A percentile compares a stretch with the other conserved stretches of the same genome.
These are phyloP conservation scores for Apiotrichum brassicae DNA, from an alignment of 1,284 basidiomycete species.

Conservation along the genomic window DNA sequence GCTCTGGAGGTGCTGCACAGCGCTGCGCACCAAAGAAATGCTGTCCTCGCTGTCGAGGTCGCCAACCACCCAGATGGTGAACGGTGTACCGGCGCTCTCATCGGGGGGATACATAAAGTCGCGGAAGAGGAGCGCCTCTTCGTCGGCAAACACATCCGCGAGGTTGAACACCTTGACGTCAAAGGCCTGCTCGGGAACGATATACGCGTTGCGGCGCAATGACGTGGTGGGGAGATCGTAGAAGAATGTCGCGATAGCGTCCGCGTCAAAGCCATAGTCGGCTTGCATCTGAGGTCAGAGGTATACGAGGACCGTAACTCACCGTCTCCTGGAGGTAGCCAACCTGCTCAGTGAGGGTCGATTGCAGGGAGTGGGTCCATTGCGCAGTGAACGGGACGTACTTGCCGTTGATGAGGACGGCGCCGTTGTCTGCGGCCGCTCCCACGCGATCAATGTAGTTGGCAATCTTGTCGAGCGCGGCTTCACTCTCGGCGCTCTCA, in stretches of 20 bases:
- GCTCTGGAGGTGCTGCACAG: slow-evolving; percentile 54
- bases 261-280: slow-evolving; percentile 24
- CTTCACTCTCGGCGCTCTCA: slow-evolving; percentile 31
- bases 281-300: not conserved
- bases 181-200: slow-evolving; percentile 32
- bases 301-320: slow-evolving; percentile 8
- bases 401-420: slow-evolving; percentile 81
- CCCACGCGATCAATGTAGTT: slow-evolving; percentile 32
- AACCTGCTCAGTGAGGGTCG: slow-evolving; percentile 57
- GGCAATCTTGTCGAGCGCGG: slow-evolving; percentile 17
- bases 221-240: slow-evolving; percentile 76
- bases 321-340: slow-evolving; percentile 67
- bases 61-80: slow-evolving; percentile 64
- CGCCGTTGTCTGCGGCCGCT: slow-evolving; percentile 25
- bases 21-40: slow-evolving; percentile 55
- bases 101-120: slow-evolving; percentile 58
- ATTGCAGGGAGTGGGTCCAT: slow-evolving; percentile 54
- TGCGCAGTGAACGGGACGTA: slow-evolving; percentile 62
- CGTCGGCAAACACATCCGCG: slow-evolving; percentile 28
- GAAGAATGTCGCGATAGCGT: slow-evolving; percentile 68
- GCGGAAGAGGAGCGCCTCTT: slow-evolving; percentile 25
- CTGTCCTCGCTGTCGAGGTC: slow-evolving; percentile 68
- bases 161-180: slow-evolving; percentile 28
- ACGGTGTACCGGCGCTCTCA: slow-evolving; percentile 29
- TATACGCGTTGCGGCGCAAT: slow-evolving; percentile 57